phyloP scores from a whole-genome alignment of 257 asterid genomes.

The Buddleja alternifolia region DNA sequence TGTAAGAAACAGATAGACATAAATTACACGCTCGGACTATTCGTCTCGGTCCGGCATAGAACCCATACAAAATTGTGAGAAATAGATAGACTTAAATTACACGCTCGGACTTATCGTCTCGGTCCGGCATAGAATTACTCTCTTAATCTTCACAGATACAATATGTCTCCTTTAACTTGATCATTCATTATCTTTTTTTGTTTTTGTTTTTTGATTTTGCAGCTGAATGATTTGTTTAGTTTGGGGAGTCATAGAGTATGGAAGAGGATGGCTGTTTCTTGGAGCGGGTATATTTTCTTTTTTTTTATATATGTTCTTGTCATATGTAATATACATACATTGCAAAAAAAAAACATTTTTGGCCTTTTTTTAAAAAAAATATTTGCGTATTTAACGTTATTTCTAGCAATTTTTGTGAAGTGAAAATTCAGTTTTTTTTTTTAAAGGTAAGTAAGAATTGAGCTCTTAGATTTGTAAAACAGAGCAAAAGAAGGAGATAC shows the following conservation, averaged over 20 bases:
- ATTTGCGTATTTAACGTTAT: background rate
- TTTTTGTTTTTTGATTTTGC: conserved; percentile 15
- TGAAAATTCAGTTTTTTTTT: conserved; percentile 9
- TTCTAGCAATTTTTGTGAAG: background rate
- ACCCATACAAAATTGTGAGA: too few species aligned
- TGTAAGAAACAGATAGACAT: too few species aligned
- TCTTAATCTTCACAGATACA: too few species aligned
- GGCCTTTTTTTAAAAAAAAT: background rate
- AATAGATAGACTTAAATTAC: too few species aligned
- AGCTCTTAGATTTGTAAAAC: conserved; percentile 24
- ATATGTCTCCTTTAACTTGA: background rate
- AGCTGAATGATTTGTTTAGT: conserved; percentile 78
- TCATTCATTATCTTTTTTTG: background rate
- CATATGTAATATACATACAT: background rate
- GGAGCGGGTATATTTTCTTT: conserved; percentile 66
- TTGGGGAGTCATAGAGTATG: conserved; percentile 82
- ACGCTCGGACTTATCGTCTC: too few species aligned
- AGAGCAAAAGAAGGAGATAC: conserved; percentile 80
- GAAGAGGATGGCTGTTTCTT: conserved; percentile 91
- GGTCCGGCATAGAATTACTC: too few species aligned
- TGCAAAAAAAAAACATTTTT: background rate
- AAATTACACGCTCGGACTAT: too few species aligned
- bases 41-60: too few species aligned
- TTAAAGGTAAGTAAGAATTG: conserved; percentile 15
- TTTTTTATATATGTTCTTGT: background rate